phyloP scores from a whole-genome alignment of 768 basidiomycete species.

The Pisolithus marmoratus region DNA sequence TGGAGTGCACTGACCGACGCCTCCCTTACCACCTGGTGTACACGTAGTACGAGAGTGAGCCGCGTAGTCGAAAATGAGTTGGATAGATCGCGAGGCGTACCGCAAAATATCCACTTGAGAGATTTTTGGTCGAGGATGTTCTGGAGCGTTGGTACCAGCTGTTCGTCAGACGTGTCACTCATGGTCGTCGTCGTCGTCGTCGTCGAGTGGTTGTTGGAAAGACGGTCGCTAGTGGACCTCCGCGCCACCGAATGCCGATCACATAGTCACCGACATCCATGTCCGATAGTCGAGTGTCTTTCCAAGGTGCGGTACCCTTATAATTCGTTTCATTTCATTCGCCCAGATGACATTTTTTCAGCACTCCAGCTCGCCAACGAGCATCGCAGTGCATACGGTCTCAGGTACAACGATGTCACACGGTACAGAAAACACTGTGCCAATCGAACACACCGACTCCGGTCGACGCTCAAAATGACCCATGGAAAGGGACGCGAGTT shows the following conservation, averaged over 20 bases:
- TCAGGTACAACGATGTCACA: conserved; percentile 83
- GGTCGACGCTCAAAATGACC: conserved; percentile 77
- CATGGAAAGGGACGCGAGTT: conserved; percentile 89
- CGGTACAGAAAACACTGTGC: conserved; percentile 94
- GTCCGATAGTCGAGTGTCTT: conserved; percentile 27
- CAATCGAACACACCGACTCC: conserved; percentile 82
- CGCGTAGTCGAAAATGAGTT: conserved; percentile 3
- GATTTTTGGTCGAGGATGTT: conserved; percentile 91
- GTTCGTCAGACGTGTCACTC: conserved; percentile 10
- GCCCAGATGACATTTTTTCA: conserved; percentile 25
- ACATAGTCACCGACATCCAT: conserved; percentile 6
- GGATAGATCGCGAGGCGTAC: conserved; percentile 40
- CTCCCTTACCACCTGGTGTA: conserved; percentile 87
- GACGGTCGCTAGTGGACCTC: no score
- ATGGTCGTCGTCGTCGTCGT: conserved; percentile 4
- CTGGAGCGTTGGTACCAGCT: conserved; percentile 79
- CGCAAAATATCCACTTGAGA: conserved; percentile 99
- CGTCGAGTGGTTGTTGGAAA: neutral
- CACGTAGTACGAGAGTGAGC: conserved; percentile 3
- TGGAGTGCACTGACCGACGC: conserved; percentile 67
- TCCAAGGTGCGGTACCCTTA: conserved; percentile 34
- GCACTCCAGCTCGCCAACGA: conserved; percentile 82
- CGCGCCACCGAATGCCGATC: no score
- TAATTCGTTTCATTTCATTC: neutral
- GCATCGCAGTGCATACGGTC: conserved; percentile 85